Conservation (phyloP, 2,329 filamentous ascomycete species). For the Cladophialophora carrionii region DNA sequence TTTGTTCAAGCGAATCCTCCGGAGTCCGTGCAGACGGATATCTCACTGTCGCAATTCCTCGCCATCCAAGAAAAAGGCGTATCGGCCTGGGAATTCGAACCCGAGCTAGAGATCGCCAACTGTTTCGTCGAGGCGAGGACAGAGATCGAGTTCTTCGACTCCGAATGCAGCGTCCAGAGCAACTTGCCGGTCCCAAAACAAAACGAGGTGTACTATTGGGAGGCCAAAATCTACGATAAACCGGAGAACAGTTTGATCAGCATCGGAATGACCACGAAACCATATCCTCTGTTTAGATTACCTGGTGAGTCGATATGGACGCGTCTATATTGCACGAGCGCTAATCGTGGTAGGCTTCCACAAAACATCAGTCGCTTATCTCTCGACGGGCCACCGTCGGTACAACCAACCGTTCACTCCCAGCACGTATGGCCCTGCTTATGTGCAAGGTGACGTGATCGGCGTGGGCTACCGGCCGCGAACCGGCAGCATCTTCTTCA, state of each 20-base stretch:
- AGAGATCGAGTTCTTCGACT: conserved; percentile 98
- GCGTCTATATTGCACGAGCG: background rate
- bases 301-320: conserved; percentile 66
- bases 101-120: conserved; percentile 97
- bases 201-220: conserved; percentile 99
- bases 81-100: conserved; percentile 99
- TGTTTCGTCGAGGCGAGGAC: conserved; percentile 96
- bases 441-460: conserved; percentile 91
- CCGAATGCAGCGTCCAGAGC: conserved; percentile 94
- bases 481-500: conserved; percentile 96
- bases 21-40: conserved; percentile 93
- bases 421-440: conserved; percentile 78
- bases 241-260: conserved; percentile 83
- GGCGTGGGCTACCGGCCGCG: conserved; percentile 93
- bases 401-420: conserved; percentile 89
- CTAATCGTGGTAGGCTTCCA: conserved; percentile 70
- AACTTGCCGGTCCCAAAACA: conserved; percentile 97
- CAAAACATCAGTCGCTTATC: conserved; percentile 88
- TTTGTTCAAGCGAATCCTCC: conserved; percentile 93
- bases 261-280: conserved; percentile 94
- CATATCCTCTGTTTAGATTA: conserved; percentile 90
- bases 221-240: conserved; percentile 98
- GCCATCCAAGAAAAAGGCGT: conserved; percentile 99
- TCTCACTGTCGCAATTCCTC: conserved; percentile 94
- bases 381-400: conserved; percentile 81